Base-by-base conservation (phyloP, 257 asterid genomes). In the Nemophila menziesii region DNA sequence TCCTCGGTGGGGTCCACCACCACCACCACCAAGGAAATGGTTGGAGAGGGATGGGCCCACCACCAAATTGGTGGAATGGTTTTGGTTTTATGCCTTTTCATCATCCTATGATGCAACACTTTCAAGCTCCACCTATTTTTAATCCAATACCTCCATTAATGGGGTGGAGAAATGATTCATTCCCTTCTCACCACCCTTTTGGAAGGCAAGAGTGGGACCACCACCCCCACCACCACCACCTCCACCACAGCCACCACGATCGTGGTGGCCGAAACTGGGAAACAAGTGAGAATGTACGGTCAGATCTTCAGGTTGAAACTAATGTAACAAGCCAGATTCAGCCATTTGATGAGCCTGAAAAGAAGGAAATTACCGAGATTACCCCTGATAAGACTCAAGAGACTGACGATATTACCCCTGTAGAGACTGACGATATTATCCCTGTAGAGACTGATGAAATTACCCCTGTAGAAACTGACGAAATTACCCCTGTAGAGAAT, bases 1-100 rank as follows among this genome's bases (percentile, higher is more conserved):
- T 51, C 41, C 63, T 75, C 72, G 92, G 86, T 58, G 69, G 94
- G 62, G 58, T 82, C 42, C n/a, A n/a, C n/a, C n/a, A n/a, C n/a
- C n/a, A n/a, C n/a, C n/a, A n/a, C n/a, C n/a, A n/a, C n/a, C 94
- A 64, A 46, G 92, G 86, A 58, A 78, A 74, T 64, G 69, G 82
- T 63, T 90, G 96, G 96, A 79, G 86, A 70, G 92, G 89, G 77
- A 55, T 65, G 85, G 99, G 99, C 83, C 78, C 47, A 79, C 99
- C 52, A 94, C 87, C 13, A n/a, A n/a, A n/a, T n/a, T n/a, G n/a
- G n/a, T n/a, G n/a, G n/a, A n/a, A 53, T 78, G 56, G 71, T 80
- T 51, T 81, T 56, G 94, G 99, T 57, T 90, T 81, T 74, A 57
- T 90, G 78, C 95, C 92, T 56, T 90, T 72, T 61, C 94, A 81